Conservation (phyloP, 106 monocot genomes). For the Platanthera guangdongensis region DNA sequence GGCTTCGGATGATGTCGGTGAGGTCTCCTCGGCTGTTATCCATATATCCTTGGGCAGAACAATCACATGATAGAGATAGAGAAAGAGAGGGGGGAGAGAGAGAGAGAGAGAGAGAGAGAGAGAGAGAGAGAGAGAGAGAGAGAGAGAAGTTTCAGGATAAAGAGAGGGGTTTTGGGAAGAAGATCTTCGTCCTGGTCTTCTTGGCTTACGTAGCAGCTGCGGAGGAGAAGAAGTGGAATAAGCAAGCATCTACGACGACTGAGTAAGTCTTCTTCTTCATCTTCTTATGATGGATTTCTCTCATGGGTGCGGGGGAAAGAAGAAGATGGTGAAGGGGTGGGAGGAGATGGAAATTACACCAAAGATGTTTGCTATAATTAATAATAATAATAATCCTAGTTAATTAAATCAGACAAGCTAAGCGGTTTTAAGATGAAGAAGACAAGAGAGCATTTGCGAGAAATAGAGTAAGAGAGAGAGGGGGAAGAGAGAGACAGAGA, state of each 20-base stretch:
- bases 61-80: neutral
- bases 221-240: neutral
- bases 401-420: neutral
- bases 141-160: neutral
- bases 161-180: neutral
- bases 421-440: neutral
- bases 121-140: neutral
- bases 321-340: neutral
- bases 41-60: neutral
- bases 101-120: neutral
- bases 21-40: constrained; percentile 35
- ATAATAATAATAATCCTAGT: neutral
- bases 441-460: neutral
- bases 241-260: neutral
- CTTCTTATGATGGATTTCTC: neutral
- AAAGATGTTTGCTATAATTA: too few relatives aligned
- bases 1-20: constrained; percentile 23
- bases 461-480: neutral
- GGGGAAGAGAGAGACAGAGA: neutral
- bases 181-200: neutral
- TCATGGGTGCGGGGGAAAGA: neutral
- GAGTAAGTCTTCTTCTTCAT: neutral
- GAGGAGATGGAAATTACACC: neutral
- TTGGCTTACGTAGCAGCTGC: neutral
- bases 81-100: too few relatives aligned